These are phyloP conservation scores for Aspergillus eucalypticola DNA, from an alignment of 2,329 filamentous ascomycete genomes.

Conservation along the genomic window DNA sequence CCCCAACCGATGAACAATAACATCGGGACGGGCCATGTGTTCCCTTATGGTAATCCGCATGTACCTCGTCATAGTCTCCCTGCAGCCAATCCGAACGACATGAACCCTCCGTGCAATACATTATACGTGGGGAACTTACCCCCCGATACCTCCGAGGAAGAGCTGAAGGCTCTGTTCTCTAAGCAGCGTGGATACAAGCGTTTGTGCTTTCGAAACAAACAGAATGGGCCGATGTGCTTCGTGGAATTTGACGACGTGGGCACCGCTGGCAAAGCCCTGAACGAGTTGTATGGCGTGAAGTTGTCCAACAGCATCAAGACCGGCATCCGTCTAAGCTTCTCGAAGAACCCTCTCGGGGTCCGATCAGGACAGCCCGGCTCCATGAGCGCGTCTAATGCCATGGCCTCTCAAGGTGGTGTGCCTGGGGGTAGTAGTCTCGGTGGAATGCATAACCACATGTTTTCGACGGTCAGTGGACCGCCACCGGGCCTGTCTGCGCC, in stretches of 20 bases:
- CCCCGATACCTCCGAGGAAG: constrained; percentile 88
- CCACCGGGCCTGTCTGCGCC: constrained; percentile 79
- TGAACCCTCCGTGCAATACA: constrained; percentile 97
- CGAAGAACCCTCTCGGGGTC: constrained; percentile 93
- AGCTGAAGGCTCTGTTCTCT: constrained; percentile 89
- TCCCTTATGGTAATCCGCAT: constrained; percentile 60
- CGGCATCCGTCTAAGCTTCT: constrained; percentile 93
- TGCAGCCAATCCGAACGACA: constrained; percentile 88
- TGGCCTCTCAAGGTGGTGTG: constrained; percentile 55
- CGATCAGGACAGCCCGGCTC: constrained; percentile 69
- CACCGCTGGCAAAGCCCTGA: constrained; percentile 85
- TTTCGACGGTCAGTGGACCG: constrained; percentile 70
- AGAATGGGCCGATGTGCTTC: constrained; percentile 97
- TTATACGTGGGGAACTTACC: constrained; percentile 97
- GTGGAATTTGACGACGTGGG: constrained; percentile 96
- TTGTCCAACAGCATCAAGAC: constrained; percentile 92
- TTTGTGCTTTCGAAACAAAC: constrained; percentile 90
- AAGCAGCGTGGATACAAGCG: constrained; percentile 94
- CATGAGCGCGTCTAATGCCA: constrained; percentile 52
- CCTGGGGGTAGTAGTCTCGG: constrained; percentile 58
- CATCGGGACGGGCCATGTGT: constrained; percentile 52
- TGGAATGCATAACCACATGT: constrained; percentile 61
- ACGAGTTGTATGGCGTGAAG: constrained; percentile 82
- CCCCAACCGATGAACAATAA: constrained; percentile 58
- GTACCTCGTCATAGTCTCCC: constrained; percentile 69